Percentiles rank a stretch among this genome's conserved stretches.
Conservation (phyloP, 306 rosid species). For the Quercus robur region DNA sequence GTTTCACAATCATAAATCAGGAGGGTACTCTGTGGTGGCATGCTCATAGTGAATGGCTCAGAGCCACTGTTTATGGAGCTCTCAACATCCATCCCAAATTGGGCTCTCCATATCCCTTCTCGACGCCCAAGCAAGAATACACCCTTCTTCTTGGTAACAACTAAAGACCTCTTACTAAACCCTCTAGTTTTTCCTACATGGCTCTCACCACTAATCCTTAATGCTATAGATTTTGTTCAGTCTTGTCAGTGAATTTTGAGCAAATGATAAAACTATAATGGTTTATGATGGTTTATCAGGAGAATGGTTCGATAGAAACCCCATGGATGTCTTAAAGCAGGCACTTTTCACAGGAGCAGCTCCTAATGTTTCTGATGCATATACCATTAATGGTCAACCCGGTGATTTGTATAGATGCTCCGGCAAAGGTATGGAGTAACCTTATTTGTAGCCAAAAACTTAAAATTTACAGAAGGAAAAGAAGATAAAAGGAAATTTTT, state of each 20-base stretch:
- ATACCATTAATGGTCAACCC: slow-evolving; percentile 85
- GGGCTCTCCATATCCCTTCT: slow-evolving; percentile 75
- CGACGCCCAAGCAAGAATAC: slow-evolving; percentile 61
- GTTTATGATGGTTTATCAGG: slow-evolving; percentile 45
- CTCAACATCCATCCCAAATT: slow-evolving; percentile 67
- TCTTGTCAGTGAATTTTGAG: neutral
- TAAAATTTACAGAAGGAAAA: too few species aligned
- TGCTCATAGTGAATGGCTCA: slow-evolving; percentile 80
- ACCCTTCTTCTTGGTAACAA: slow-evolving; percentile 72
- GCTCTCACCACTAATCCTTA: neutral
- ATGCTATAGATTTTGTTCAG: neutral
- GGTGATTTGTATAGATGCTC: slow-evolving; percentile 89
- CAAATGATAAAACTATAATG: slow-evolving; percentile 11
- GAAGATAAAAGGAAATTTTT: too few species aligned
- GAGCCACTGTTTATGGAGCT: slow-evolving; percentile 94
- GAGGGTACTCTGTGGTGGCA: slow-evolving; percentile 99
- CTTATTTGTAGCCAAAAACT: neutral
- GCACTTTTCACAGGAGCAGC: slow-evolving; percentile 79
- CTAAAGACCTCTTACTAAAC: neutral
- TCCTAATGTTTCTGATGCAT: slow-evolving; percentile 75
- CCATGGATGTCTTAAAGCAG: slow-evolving; percentile 52
- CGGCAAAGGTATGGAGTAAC: slow-evolving; percentile 41
- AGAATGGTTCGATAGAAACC: slow-evolving; percentile 88
- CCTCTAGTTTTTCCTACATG: neutral
- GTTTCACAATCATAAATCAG: slow-evolving; percentile 71